Evolutionary conservation across 164 flowering plant genomes (phyloP).

Genomic region (Piper longum): DNA sequence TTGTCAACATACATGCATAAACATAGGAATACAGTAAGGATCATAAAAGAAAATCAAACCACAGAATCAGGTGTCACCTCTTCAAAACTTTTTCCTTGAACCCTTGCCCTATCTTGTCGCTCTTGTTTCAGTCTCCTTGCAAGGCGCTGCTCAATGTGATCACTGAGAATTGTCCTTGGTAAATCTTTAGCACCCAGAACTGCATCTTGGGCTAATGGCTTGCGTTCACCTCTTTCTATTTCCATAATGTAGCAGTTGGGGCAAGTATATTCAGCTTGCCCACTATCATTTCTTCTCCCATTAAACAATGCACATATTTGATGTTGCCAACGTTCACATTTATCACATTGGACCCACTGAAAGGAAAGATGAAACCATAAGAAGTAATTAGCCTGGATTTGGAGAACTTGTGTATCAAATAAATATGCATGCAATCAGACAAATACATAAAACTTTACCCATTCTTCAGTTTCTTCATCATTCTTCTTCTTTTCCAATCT

Average conservation of each 20-base stretch:
- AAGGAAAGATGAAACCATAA: not conserved
- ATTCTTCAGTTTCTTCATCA: slow-evolving; percentile 9
- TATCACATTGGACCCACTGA: slow-evolving; percentile 22
- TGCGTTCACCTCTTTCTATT: slow-evolving; percentile 7
- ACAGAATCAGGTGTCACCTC: slow-evolving; percentile 8
- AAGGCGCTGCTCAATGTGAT: slow-evolving; percentile 15
- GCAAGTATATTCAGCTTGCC: slow-evolving; percentile 13
- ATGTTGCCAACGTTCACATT: slow-evolving; percentile 18
- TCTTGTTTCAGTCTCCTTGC: slow-evolving; percentile 8
- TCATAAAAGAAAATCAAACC: not conserved
- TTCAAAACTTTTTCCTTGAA: slow-evolving; percentile 7
- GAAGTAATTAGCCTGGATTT: not conserved
- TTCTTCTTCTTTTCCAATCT: slow-evolving; percentile 10
- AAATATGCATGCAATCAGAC: too few relatives aligned
- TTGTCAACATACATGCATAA: not conserved
- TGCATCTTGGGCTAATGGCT: slow-evolving; percentile 8
- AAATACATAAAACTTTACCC: slow-evolving; percentile 1
- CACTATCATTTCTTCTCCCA: slow-evolving; percentile 4
- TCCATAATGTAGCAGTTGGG: slow-evolving; percentile 9
- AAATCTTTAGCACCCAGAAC: slow-evolving; percentile 16
- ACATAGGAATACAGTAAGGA: not conserved
- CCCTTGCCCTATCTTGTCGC: slow-evolving; percentile 11
- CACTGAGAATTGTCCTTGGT: slow-evolving; percentile 14
- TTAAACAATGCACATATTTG: slow-evolving; percentile 18
- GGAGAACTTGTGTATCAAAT: too few relatives aligned